phyloP scores from a whole-genome alignment of 139 green algal species.

The Gonium pectorale region DNA sequence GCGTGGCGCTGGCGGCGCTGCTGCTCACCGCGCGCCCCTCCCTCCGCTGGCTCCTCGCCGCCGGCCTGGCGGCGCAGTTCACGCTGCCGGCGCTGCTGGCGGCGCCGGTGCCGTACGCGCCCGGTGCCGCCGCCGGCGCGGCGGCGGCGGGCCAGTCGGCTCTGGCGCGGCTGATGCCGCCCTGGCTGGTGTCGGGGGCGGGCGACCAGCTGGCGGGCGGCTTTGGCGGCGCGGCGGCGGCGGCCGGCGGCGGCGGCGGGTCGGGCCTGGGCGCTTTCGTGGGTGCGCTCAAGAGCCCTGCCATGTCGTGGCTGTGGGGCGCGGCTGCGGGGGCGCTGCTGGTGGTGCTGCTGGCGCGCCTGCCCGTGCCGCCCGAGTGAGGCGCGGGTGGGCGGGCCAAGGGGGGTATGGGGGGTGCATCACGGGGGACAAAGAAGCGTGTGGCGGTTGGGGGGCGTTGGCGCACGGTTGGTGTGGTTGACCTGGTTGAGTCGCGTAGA shows the following conservation, averaged over 20 bases:
- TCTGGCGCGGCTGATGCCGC: conserved; percentile 28
- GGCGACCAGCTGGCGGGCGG: background rate
- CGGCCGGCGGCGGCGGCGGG: background rate
- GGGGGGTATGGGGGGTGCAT: too few species aligned
- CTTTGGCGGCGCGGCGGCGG: background rate
- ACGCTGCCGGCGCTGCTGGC: conserved; percentile 32
- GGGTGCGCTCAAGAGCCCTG: conserved; percentile 18
- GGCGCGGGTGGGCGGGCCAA: too few species aligned
- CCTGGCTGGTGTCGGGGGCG: background rate
- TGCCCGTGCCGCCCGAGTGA: conserved; percentile 31
- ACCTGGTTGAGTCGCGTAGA: too few species aligned
- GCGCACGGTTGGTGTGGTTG: too few species aligned
- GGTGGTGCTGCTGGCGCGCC: conserved; percentile 14
- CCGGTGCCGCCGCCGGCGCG: conserved; percentile 12
- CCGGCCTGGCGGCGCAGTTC: conserved; percentile 26
- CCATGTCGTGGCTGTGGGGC: conserved; percentile 44
- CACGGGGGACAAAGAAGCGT: too few species aligned
- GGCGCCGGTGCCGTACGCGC: conserved; percentile 32
- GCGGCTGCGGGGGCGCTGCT: conserved; percentile 6
- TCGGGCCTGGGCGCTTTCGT: conserved; percentile 9
- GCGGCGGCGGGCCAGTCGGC: background rate
- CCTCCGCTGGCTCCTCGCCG: conserved; percentile 27
- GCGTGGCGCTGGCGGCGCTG: conserved; percentile 22
- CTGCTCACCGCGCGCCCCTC: conserved; percentile 3
- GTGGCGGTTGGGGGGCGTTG: too few species aligned